Evolutionary conservation across 139 green algal species (phyloP).

Genomic region (Choricystis sp.): DNA sequence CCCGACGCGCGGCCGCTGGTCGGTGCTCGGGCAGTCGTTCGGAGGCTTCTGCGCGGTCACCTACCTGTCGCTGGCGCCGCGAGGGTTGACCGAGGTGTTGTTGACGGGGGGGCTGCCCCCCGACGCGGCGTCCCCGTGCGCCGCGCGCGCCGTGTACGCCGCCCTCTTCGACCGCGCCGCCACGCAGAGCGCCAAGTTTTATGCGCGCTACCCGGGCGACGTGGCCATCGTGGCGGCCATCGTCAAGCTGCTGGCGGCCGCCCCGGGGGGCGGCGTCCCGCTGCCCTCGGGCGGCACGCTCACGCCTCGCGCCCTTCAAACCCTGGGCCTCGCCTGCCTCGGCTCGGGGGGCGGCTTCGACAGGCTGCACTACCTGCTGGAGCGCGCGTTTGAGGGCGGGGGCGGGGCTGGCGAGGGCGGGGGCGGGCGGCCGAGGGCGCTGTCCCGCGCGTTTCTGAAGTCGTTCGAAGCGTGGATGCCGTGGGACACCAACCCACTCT

Average conservation of each 20-base stretch:
- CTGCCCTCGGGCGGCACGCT: conserved; percentile 53
- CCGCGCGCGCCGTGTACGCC: conserved; percentile 50
- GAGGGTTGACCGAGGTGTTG: conserved; percentile 37
- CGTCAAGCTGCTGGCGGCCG: conserved; percentile 41
- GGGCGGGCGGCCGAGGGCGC: no score
- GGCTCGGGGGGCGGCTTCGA: conserved; percentile 64
- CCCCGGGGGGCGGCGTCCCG: conserved; percentile 29
- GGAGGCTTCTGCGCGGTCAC: conserved; percentile 82
- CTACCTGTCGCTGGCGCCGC: conserved; percentile 65
- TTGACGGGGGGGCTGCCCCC: conserved; percentile 68
- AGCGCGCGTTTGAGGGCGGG: conserved; percentile 50
- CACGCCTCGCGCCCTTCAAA: conserved; percentile 56
- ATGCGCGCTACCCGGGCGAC: conserved; percentile 46
- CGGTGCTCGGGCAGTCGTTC: conserved; percentile 81
- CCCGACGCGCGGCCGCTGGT: conserved; percentile 34
- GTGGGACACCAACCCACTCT: conserved; percentile 88
- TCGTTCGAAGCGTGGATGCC: conserved; percentile 44
- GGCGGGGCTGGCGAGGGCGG: background rate
- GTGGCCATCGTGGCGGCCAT: conserved; percentile 33
- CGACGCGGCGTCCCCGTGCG: conserved; percentile 26
- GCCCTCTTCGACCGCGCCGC: conserved; percentile 37
- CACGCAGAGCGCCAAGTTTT: conserved; percentile 69
- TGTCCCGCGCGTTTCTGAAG: conserved; percentile 11
- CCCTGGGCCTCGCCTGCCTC: conserved; percentile 42
- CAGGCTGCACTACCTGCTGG: conserved; percentile 69